Base-by-base conservation (phyloP, 306 rosid species). In the Malus sylvestris region DNA sequence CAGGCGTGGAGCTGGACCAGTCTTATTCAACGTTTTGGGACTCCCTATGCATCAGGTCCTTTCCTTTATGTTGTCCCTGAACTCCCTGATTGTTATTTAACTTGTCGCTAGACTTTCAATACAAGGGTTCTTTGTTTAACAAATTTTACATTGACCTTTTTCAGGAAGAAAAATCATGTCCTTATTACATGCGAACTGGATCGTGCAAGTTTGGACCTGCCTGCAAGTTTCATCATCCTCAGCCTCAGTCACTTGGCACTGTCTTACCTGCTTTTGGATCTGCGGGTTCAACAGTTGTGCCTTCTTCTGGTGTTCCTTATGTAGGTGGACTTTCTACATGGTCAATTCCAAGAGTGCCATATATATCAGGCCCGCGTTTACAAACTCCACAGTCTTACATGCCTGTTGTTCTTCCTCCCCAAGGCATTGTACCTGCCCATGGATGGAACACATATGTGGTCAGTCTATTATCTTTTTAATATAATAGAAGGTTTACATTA, bases 221-320 rank as follows among this genome's bases (percentile, higher is more conserved):
- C 15, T 93, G 98, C 89, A 93, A 93, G 89, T 93, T 93, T 81
- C 86, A 91, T 75, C 98, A 93, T 83, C 98, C 97, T 22, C 93
- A 79, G 82, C 95, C 91, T 53, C 80, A 85, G 66, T 79, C 93
- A 32, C 29, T 78, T 72, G 92, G 89, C 73, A 82, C 85, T 62
- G 75, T 75, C 25, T 59, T 85, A 61, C 91, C 88, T 76, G 81
- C 90, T 61, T 84, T 74, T 81, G 86, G 88, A 53, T 74, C 86
- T n/a, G 29, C 75, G 3, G 85, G 83, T 76, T 79, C 96, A 29
- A 66, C 90, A 65, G 73, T 81, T 78, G 74, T 89, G 71, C 85
- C 97, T 72, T 45, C 91, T 76, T 83, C 95, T 12, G 89, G 91
- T 77, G 70, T 79, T 55, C 88, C 96, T 81, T 91, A 89, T 82